Base-by-base conservation (phyloP, 176 grass and related monocot species). In the Triticum turgidum region DNA sequence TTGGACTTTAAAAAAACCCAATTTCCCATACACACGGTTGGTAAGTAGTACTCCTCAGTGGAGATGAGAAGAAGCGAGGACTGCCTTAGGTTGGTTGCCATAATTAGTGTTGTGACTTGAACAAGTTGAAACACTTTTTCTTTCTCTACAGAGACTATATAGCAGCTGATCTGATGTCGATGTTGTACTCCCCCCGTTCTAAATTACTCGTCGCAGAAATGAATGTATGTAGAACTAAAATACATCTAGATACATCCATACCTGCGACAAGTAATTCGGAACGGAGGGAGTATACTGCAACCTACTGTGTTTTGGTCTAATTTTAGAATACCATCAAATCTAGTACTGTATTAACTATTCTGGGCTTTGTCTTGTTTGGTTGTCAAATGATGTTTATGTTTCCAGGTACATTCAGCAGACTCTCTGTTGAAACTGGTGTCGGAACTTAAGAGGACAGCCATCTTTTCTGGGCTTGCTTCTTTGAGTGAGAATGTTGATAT, bases 401-500 rank as follows among this genome's bases (percentile, higher is more conserved):
- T 80, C 77, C 61, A 98, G 96, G 90, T 94, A 58, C 90, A 96
- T 80, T 88, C 96, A 58, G 90, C 87, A 7, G 96, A 98, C 70
- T 89, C 91, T 68, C 15, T 98, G 39, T 82, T 92, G 70, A 98
- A 98, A 82, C 45, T 98, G 81, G 92, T 98, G 18, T 92, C 93
- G 0, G 88, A 96, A 51, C 90, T 98, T 80, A 96, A 98, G 86
- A 94, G 91, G 61, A 96, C 88, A 52, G 93, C 92, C 35, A 96
- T 98, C 24, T 94, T 96, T 83, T 98, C 96, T 22, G 90, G 96
- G 63, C 91, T 96, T 63, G 93, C 77, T 74, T 94, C 93, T 3
- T 86, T 92, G 79, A 98, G 88, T 64, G 90, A 98, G 85, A 96
- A 92, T 83, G 96, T 98, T 61, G 96, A 94, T 69, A 79, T 69